Percentiles rank a stretch among this genome's conserved stretches.
Evolutionary conservation across 2,329 filamentous ascomycete species (phyloP).

Genomic region (Colletotrichum sublineola): DNA sequence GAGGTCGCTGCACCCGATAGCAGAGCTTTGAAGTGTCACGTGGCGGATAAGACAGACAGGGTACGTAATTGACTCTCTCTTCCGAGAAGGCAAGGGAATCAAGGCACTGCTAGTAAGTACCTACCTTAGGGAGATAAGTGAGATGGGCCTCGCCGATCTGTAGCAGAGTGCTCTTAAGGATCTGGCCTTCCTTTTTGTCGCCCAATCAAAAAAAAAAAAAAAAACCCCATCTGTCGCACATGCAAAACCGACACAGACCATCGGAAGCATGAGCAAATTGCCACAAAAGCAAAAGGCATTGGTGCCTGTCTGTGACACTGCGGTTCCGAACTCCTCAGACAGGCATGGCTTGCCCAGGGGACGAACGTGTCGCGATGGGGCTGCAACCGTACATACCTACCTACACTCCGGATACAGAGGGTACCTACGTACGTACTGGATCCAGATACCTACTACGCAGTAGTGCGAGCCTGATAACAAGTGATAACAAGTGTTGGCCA

Average conservation of each 20-base stretch:
- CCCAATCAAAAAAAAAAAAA: conserved; percentile 28
- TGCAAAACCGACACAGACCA: conserved; percentile 40
- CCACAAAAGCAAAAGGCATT: background rate
- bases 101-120: background rate
- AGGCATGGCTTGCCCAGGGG: conserved; percentile 28
- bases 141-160: background rate
- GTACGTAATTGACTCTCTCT: background rate
- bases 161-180: conserved; percentile 8
- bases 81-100: too few relatives aligned
- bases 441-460: too few relatives aligned
- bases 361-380: conserved; percentile 13
- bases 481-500: conserved; percentile 24
- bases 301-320: conserved; percentile 15
- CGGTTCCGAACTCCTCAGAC: conserved; percentile 9
- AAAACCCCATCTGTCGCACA: conserved; percentile 37
- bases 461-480: conserved; percentile 5
- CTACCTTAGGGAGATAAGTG: too few relatives aligned
- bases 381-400: background rate
- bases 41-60: background rate
- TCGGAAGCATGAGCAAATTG: conserved; percentile 7
- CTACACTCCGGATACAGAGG: background rate
- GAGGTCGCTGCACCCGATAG: conserved; percentile 18
- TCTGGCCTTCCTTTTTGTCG: conserved; percentile 4
- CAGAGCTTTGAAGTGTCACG: conserved; percentile 19
- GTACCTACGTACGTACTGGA: background rate